Percentiles rank a stretch among this genome's conserved stretches.
These are phyloP conservation scores for Heterobasidion parviporum DNA, from an alignment of 1,284 basidiomycete species.

Conservation along the genomic window DNA sequence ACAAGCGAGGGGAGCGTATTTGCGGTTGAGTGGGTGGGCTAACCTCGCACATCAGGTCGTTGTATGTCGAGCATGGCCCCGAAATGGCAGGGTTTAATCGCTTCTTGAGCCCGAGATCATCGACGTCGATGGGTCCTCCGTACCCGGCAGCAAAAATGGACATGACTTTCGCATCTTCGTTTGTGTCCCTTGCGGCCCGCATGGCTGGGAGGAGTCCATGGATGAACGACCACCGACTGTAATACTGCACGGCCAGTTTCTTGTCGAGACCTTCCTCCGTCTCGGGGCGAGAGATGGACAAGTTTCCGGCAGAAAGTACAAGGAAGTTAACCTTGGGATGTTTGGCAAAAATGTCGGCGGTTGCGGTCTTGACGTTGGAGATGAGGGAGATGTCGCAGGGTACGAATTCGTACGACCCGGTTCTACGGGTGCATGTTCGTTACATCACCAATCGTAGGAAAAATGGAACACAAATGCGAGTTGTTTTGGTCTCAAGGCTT, in stretches of 20 bases:
- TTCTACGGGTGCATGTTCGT: not conserved
- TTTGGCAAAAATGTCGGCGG: slow-evolving; percentile 16
- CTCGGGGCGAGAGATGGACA: slow-evolving; percentile 15
- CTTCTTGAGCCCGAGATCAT: not conserved
- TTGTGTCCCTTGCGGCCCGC: slow-evolving; percentile 15
- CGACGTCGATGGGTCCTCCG: slow-evolving; percentile 1
- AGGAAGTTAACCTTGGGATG: slow-evolving; percentile 27
- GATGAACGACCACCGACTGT: slow-evolving; percentile 21
- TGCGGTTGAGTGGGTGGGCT: not conserved
- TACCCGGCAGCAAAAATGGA: slow-evolving; percentile 14
- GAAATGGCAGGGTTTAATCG: too few relatives aligned
- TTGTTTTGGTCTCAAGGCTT: not conserved
- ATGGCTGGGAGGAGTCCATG: slow-evolving; percentile 19
- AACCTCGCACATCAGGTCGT: slow-evolving; percentile 1
- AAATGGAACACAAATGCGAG: not conserved
- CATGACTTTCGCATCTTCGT: slow-evolving; percentile 20
- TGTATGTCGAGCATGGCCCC: not conserved
- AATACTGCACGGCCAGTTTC: slow-evolving; percentile 19
- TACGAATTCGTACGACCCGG: slow-evolving; percentile 25
- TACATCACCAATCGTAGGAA: too few relatives aligned
- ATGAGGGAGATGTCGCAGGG: slow-evolving; percentile 27
- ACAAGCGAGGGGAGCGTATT: too few relatives aligned
- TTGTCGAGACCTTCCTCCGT: slow-evolving; percentile 21
- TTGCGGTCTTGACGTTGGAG: slow-evolving; percentile 21
- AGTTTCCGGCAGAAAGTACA: slow-evolving; percentile 22